Conservation (phyloP, 108 stramenopile genomes). For the Hondaea fermentalgiana region DNA sequence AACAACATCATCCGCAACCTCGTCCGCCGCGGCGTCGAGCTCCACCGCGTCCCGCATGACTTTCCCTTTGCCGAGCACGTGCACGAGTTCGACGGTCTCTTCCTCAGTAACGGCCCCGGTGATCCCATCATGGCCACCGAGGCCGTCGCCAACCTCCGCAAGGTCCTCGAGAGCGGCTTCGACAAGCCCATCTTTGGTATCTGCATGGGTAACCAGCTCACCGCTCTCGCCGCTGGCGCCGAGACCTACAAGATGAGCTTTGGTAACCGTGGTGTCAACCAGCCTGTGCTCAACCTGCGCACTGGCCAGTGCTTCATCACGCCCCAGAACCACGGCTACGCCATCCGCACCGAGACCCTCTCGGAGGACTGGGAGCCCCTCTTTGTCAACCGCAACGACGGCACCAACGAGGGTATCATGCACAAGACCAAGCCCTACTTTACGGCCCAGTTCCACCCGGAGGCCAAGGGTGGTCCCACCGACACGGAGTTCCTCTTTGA, state of each 20-base stretch:
- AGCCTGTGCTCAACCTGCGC: conserved; percentile 85
- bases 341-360: conserved; percentile 73
- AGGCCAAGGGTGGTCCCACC: conserved; percentile 85
- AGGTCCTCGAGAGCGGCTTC: conserved; percentile 55
- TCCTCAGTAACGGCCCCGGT: conserved; percentile 92
- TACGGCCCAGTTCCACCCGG: conserved; percentile 97
- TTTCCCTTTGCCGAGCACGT: conserved; percentile 74
- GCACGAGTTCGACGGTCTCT: conserved; percentile 83
- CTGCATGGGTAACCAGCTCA: conserved; percentile 94
- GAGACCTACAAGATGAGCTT: conserved; percentile 80
- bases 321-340: conserved; percentile 95
- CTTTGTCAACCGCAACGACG: conserved; percentile 94
- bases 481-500: conserved; percentile 98
- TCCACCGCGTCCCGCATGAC: conserved; percentile 88
- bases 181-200: conserved; percentile 92
- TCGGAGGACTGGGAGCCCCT: conserved; percentile 73
- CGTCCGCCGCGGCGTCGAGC: conserved; percentile 73
- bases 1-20: conserved; percentile 94
- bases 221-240: conserved; percentile 86
- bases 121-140: conserved; percentile 81
- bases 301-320: conserved; percentile 95
- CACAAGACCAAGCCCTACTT: conserved; percentile 89
- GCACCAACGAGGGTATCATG: conserved; percentile 90
- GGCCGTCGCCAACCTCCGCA: conserved; percentile 54
- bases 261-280: conserved; percentile 96